Evolutionary conservation across 208 protist species (phyloP).

Genomic region (Trypanosoma congolense): DNA sequence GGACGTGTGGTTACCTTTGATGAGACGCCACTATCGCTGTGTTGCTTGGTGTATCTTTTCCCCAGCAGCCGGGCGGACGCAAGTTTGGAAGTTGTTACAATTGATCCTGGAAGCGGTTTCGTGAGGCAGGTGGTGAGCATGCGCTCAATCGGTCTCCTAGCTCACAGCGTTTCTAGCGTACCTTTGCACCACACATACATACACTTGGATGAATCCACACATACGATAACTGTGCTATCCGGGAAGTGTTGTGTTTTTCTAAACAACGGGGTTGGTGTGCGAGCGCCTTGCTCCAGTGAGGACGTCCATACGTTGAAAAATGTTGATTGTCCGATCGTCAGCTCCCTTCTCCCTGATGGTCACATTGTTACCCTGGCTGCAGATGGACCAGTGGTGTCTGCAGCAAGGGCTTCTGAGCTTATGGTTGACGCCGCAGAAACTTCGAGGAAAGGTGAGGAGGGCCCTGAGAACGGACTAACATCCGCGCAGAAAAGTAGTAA

Average conservation of each 20-base stretch:
- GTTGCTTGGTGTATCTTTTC: constrained; percentile 29
- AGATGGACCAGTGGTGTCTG: constrained; percentile 38
- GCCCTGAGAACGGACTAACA: not conserved
- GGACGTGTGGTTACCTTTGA: constrained; percentile 39
- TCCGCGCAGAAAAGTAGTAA: not conserved
- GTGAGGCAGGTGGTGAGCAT: constrained; percentile 54
- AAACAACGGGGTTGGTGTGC: constrained; percentile 70
- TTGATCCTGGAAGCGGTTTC: constrained; percentile 39
- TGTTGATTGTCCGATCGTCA: constrained; percentile 31
- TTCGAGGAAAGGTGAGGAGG: not conserved
- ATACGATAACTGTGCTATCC: constrained; percentile 46
- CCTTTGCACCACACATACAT: constrained; percentile 60
- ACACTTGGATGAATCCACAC: constrained; percentile 35
- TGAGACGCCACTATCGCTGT: constrained; percentile 46
- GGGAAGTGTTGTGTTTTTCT: constrained; percentile 61
- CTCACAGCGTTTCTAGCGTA: constrained; percentile 26
- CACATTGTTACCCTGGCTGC: constrained; percentile 50
- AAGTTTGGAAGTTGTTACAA: constrained; percentile 48
- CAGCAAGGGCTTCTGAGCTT: constrained; percentile 10
- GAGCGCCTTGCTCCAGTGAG: constrained; percentile 61
- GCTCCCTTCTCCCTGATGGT: constrained; percentile 35
- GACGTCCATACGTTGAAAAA: constrained; percentile 47
- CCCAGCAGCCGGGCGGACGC: constrained; percentile 14
- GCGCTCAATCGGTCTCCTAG: constrained; percentile 49
- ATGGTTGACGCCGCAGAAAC: constrained; percentile 3